A percentile compares a stretch with the other conserved stretches of the same genome.
These are phyloP conservation scores for Fusarium haematococcum DNA, from an alignment of 2,329 filamentous ascomycete genomes.

Conservation along the genomic window DNA sequence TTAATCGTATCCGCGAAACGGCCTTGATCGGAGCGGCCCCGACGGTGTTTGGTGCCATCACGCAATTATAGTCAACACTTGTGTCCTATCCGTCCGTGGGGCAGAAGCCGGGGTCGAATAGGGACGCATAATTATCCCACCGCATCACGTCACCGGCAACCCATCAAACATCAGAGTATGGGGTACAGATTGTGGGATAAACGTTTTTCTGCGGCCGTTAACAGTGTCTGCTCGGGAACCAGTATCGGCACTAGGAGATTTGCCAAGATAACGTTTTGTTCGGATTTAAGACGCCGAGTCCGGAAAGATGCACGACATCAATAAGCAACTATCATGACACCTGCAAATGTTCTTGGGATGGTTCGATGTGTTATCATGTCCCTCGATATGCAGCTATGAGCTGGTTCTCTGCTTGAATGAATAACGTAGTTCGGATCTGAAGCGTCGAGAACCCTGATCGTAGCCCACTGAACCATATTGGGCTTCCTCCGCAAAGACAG, in stretches of 20 bases:
- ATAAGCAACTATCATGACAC: neutral
- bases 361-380: neutral
- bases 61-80: slow-evolving; percentile 23
- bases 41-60: slow-evolving; percentile 8
- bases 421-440: neutral
- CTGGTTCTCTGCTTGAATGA: too few species aligned
- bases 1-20: neutral
- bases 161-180: slow-evolving; percentile 4
- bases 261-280: neutral
- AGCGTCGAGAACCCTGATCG: neutral
- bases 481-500: neutral
- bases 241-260: neutral
- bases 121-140: slow-evolving; percentile 32
- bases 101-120: slow-evolving; percentile 2
- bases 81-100: slow-evolving; percentile 10
- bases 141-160: slow-evolving; percentile 31
- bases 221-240: neutral
- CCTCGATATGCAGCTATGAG: too few species aligned
- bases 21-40: neutral
- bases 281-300: neutral
- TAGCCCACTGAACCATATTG: neutral
- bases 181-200: neutral
- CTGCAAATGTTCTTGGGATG: neutral
- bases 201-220: neutral
- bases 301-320: neutral